Percentiles rank a stretch among this genome's conserved stretches.
These are phyloP conservation scores for Raphanus sativus DNA, from an alignment of 345 rosid genomes.

Conservation along the genomic window DNA sequence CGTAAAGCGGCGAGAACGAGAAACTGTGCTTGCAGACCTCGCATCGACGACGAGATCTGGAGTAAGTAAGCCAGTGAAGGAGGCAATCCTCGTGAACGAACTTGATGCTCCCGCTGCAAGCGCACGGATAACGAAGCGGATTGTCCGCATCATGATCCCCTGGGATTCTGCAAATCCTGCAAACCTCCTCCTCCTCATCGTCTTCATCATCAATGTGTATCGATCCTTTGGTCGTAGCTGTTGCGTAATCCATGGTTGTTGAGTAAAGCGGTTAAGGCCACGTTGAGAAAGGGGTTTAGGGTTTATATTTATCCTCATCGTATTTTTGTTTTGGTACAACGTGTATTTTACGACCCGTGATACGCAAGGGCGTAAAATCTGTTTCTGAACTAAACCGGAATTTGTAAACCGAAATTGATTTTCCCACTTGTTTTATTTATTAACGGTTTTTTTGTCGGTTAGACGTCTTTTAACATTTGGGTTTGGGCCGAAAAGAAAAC, in stretches of 20 bases:
- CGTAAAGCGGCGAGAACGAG: conserved; percentile 95
- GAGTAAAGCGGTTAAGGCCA: conserved; percentile 16
- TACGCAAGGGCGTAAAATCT: background rate
- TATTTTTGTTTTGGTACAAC: too few species aligned
- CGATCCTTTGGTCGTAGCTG: conserved; percentile 17
- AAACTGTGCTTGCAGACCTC: conserved; percentile 98
- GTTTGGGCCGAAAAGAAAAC: background rate
- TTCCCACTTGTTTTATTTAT: conserved; percentile 12
- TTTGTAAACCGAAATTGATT: conserved; percentile 1
- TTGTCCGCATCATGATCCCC: conserved; percentile 65
- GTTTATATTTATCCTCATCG: background rate
- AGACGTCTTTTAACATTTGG: conserved; percentile 8
- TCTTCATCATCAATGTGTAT: conserved; percentile 65
- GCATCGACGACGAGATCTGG: conserved; percentile 99
- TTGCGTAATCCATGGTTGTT: conserved; percentile 26
- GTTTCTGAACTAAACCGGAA: conserved; percentile 5
- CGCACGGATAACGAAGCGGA: conserved; percentile 92
- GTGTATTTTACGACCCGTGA: background rate
- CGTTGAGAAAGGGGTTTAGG: background rate
- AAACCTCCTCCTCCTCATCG: conserved; percentile 80
- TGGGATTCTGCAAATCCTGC: conserved; percentile 97
- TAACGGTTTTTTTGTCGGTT: conserved; percentile 31
- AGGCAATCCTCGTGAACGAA: conserved; percentile 97
- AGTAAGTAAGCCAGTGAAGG: conserved; percentile 96
- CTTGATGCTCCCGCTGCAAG: conserved; percentile 98